phyloP scores from a whole-genome alignment of 2,329 filamentous ascomycete species.

The Monilinia aucupariae region DNA sequence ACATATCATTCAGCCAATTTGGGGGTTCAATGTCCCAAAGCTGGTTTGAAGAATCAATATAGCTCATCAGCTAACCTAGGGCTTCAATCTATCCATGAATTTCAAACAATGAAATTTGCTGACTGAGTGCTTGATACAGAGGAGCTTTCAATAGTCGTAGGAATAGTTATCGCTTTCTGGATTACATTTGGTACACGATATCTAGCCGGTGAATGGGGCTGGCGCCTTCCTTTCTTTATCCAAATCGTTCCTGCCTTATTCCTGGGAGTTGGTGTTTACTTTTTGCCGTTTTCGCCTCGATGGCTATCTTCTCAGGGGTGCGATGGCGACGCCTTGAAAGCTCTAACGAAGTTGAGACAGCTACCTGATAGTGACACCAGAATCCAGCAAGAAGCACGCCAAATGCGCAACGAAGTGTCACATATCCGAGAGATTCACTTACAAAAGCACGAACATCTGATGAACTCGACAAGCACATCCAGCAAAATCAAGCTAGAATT shows the following conservation, averaged over 20 bases:
- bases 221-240: conserved; percentile 35
- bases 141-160: conserved; percentile 39
- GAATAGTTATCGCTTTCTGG: conserved; percentile 43
- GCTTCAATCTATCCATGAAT: no score
- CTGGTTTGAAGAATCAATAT: background rate
- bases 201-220: conserved; percentile 28
- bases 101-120: background rate
- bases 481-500: conserved; percentile 44
- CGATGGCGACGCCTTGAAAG: conserved; percentile 44
- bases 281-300: conserved; percentile 43
- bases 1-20: background rate
- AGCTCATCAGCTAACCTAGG: no score
- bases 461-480: conserved; percentile 3
- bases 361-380: conserved; percentile 45
- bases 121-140: conserved; percentile 16
- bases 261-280: conserved; percentile 38
- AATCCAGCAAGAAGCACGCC: conserved; percentile 46
- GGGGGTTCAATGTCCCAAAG: background rate
- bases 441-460: conserved; percentile 37
- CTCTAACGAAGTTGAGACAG: conserved; percentile 46
- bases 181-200: conserved; percentile 40
- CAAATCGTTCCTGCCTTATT: conserved; percentile 29
- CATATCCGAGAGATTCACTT: conserved; percentile 37
- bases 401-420: conserved; percentile 41
- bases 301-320: conserved; percentile 41